Evolutionary conservation across 805 yeast genomes (phyloP), one percentile per base, ranked within the genome.

Genomic region (Suhomyces sp.): DNA sequence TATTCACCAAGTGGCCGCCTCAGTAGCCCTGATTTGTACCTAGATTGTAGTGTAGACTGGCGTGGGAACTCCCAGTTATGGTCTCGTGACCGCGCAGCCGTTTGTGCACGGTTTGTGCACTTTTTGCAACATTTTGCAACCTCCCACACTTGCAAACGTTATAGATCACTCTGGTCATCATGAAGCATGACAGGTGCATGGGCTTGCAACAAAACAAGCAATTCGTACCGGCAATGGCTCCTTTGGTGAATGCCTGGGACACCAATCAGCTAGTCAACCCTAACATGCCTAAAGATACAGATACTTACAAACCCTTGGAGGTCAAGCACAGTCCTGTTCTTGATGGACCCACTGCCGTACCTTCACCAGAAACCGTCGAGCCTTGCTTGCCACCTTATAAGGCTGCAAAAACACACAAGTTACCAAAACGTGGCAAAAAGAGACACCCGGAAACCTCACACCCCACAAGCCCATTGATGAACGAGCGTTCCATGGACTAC

Each of bases 171-270:
- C 41, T 37, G 31, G 10, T 12, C 6, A 27, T 27, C 31, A 27
- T 27, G 31, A 27, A 27, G 31, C 31, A 27, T 27, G n/a, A n/a
- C n/a, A 13, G n/a, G 2, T 15, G 41, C 22, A 17, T 37, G n/a
- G 12, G 22, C 22, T 17, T 17, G 13, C 41, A 17, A 10, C 41
- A 37, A 37, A 37, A 37, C 13, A 37, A 37, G 9, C 41, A 17
- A 13, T 37, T 37, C 22, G 21, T 47, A 3, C 57, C 57, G 8
- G 57, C 57, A 2, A 51, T 53, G 4, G 13, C 50, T 25, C 57
- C 57, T 10, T 27, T 12, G 15, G 46, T 24, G 27, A 54, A 52
- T 20, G 55, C 57, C 12, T 54, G 53, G 53, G 39, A 44, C 12
- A 48, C 47, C 13, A 44, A 48, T 21, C n/a, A 25, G 29, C 46